Conservation (phyloP, 2,329 filamentous ascomycete genomes). For the Diaporthe helianthi region DNA sequence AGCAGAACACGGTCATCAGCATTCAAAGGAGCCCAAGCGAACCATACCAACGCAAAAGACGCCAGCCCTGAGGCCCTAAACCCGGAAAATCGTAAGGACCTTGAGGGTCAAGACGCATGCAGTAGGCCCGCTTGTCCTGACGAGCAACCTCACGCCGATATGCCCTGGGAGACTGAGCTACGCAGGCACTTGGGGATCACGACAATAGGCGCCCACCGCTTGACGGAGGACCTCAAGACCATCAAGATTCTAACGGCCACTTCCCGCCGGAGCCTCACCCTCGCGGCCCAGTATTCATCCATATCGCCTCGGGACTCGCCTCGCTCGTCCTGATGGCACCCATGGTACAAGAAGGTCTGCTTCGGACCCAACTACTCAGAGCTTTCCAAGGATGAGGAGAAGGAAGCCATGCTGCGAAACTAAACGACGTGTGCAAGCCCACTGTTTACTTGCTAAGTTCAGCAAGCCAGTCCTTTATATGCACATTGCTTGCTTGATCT, state of each 20-base stretch:
- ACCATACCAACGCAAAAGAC: background rate
- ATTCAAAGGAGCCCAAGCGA: constrained; percentile 2
- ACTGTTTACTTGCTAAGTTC: background rate
- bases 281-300: constrained; percentile 11
- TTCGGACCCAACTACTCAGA: constrained; percentile 35
- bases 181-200: constrained; percentile 19
- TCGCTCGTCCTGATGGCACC: constrained; percentile 38
- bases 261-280: constrained; percentile 7
- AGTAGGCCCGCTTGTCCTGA: background rate
- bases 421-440: too few relatives aligned
- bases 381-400: constrained; percentile 45
- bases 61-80: background rate
- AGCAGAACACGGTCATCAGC: too few relatives aligned
- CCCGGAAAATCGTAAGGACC: constrained; percentile 17
- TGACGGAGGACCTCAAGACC: constrained; percentile 29
- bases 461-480: too few relatives aligned
- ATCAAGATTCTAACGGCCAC: background rate
- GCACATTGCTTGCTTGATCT: too few relatives aligned
- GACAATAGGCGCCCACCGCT: constrained; percentile 13
- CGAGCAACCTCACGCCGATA: background rate
- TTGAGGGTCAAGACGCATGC: background rate
- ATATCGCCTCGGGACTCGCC: constrained; percentile 31
- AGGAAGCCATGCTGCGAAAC: constrained; percentile 44
- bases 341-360: constrained; percentile 33
- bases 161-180: constrained; percentile 30